Evolutionary conservation across 176 grass and related monocot genomes (phyloP), one percentile per base, ranked within the genome.

Genomic region (Oryza officinalis): DNA sequence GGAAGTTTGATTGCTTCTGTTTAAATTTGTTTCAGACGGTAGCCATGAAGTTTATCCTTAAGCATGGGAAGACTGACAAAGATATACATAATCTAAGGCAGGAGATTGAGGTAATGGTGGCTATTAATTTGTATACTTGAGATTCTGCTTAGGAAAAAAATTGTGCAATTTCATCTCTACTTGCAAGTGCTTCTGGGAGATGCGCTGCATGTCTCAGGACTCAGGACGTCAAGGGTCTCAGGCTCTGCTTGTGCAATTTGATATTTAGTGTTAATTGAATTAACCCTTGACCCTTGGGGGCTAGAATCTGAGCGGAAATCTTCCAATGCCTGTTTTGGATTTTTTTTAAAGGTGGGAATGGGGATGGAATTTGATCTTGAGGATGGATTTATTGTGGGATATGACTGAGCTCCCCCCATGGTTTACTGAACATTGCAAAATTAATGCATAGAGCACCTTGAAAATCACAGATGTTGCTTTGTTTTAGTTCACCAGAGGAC

Each of bases 21-120:
- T 52, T 46, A 28, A 70, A 17, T 81, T 66, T 23, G 57, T 7
- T 87, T n/a, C 83, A 99, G 96, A 96, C 91, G 17, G 91, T 99
- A 12, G 96, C 93, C 11, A 94, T 99, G 96, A 99, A 99, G 86
- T 96, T 99, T 44, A 96, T 99, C 46, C 86, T 99, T 27, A 96
- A 99, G 77, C 96, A 92, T 22, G 93, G 91, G 32, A 99, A 99
- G 77, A 96, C 78, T 2, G 91, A 99, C 18, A 98, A 98, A 87
- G 96, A 98, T 70, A 79, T 98, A 23, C 93, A 98, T 74, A 98
- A 99, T 69, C 85, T 99, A 50, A 90, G 93, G 78, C 96, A 96
- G 86, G 96, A 99, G 72, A 99, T 99, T 27, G 92, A 98, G 87
- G 90, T 94, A 67, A 43, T 10, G 76, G 18, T 41, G 52, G 30